Conservation (phyloP, 2,329 filamentous ascomycete genomes). For the Cladosporium sp. region DNA sequence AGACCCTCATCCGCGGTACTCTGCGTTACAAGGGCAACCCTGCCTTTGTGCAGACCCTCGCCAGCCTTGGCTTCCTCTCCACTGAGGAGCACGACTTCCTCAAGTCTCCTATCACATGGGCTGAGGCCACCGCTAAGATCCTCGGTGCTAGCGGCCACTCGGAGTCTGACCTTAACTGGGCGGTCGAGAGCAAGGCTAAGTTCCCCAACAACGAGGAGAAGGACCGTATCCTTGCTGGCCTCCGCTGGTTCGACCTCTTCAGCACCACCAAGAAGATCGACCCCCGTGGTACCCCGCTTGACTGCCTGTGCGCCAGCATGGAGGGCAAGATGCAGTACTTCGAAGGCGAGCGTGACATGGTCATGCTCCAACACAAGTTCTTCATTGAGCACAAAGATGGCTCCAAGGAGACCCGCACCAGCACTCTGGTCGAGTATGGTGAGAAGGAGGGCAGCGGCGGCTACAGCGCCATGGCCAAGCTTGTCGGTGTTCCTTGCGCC, state of each 20-base stretch:
- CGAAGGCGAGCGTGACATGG: conserved; percentile 76
- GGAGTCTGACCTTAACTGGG: conserved; percentile 61
- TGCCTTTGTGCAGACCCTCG: conserved; percentile 79
- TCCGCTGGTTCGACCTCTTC: conserved; percentile 69
- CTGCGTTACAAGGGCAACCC: conserved; percentile 87
- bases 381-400: conserved; percentile 80
- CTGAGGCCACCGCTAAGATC: conserved; percentile 75
- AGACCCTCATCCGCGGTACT: conserved; percentile 81
- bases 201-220: conserved; percentile 68
- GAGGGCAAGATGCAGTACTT: conserved; percentile 90
- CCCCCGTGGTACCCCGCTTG: conserved; percentile 73
- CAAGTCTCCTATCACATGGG: conserved; percentile 66
- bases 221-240: conserved; percentile 64
- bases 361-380: conserved; percentile 77
- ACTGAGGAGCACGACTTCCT: conserved; percentile 65
- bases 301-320: conserved; percentile 83
- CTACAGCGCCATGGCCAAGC: conserved; percentile 78
- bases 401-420: conserved; percentile 69
- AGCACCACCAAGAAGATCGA: conserved; percentile 64
- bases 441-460: conserved; percentile 57
- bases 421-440: conserved; percentile 79
- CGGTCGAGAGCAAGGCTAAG: conserved; percentile 69
- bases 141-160: conserved; percentile 63
- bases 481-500: conserved; percentile 71
- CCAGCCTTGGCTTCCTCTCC: conserved; percentile 83